Percentiles rank a stretch among this genome's conserved stretches.
Evolutionary conservation across 108 stramenopile species (phyloP).

Genomic region (Asterionellopsis glacialis): DNA sequence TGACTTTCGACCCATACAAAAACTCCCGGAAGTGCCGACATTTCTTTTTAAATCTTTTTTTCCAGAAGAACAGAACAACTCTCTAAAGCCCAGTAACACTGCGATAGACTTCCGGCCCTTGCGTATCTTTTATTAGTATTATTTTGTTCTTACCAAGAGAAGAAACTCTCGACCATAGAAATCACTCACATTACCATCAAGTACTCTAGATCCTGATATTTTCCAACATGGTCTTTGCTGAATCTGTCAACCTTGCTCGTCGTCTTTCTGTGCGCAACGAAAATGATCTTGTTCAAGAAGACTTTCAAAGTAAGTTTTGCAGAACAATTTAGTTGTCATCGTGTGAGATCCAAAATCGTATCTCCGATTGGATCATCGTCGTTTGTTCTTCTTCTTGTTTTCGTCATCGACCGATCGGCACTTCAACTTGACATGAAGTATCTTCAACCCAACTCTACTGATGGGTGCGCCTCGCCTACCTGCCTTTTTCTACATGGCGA

Average conservation of each 20-base stretch:
- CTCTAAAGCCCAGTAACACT: no score
- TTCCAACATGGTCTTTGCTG: constrained; percentile 3
- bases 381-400: not conserved
- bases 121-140: no score
- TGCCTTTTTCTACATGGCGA: no score
- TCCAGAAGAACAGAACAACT: no score
- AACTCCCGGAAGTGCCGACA: no score
- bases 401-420: not conserved
- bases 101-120: no score
- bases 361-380: not conserved
- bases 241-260: constrained; percentile 7
- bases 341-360: not conserved
- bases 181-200: no score
- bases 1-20: no score
- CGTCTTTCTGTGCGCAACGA: constrained; percentile 2
- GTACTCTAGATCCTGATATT: no score
- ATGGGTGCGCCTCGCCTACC: not conserved
- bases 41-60: no score
- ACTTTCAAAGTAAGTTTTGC: constrained; percentile 1
- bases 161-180: no score
- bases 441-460: not conserved
- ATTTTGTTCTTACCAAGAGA: no score
- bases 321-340: not conserved
- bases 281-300: constrained; percentile 12
- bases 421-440: not conserved